Evolutionary conservation across 768 basidiomycete genomes (phyloP).

Genomic region (Antrodiella citrinella): DNA sequence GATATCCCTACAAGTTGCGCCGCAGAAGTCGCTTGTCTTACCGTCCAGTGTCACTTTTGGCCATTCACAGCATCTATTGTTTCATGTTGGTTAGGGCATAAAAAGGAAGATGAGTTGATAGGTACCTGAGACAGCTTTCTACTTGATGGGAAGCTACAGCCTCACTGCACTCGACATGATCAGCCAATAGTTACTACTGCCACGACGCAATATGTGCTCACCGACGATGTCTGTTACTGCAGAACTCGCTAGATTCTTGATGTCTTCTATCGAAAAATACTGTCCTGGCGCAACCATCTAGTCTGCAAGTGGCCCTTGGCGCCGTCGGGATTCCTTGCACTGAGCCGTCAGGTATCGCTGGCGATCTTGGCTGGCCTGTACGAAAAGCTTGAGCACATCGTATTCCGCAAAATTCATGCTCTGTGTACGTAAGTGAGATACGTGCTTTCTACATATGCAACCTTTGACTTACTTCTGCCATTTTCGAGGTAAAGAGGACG

Average conservation of each 20-base stretch:
- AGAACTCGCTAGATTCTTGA: conserved; percentile 10
- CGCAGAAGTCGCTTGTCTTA: background rate
- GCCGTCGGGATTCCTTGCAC: background rate
- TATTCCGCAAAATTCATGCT: conserved; percentile 14
- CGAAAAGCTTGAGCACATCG: conserved; percentile 12
- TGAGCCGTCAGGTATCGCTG: background rate
- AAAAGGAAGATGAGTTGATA: background rate
- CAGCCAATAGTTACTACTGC: background rate
- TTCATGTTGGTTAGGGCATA: background rate
- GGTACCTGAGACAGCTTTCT: background rate
- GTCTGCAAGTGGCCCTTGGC: conserved; percentile 3
- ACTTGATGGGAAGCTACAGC: background rate
- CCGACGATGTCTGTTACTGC: conserved; percentile 13
- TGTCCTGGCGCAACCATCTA: conserved; percentile 7
- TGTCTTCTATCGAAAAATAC: conserved; percentile 7
- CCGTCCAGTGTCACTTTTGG: background rate
- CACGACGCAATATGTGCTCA: conserved; percentile 3
- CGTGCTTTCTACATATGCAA: background rate
- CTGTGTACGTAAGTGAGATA: background rate
- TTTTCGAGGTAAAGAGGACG: conserved; percentile 16
- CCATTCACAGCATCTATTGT: background rate
- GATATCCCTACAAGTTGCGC: background rate
- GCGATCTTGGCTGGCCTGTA: background rate
- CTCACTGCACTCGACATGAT: background rate
- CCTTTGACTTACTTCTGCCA: conserved; percentile 9